Conservation (phyloP, 441 rosid species). For the Euphorbia schlechtendalii region DNA sequence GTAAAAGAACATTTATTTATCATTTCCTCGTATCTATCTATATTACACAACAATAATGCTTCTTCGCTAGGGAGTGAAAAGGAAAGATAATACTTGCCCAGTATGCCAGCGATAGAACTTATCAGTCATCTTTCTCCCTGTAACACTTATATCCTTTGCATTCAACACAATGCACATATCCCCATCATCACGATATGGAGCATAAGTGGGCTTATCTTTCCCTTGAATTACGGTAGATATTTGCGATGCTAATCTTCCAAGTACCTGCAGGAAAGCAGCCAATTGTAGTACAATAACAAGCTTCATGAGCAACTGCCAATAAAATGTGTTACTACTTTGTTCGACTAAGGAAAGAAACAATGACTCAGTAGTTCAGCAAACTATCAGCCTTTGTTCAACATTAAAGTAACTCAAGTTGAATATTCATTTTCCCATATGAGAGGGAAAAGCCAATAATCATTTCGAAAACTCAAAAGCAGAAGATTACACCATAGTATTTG, state of each 20-base stretch:
- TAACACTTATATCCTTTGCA: conserved; percentile 81
- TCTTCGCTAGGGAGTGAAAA: conserved; percentile 3
- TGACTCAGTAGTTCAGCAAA: background rate
- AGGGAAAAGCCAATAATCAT: background rate
- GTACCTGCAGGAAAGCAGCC: conserved; percentile 43
- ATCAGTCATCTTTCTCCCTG: conserved; percentile 93
- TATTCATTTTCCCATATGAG: conserved; percentile 4
- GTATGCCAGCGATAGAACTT: conserved; percentile 95
- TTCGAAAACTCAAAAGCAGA: background rate
- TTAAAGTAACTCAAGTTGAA: background rate
- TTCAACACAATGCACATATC: conserved; percentile 96
- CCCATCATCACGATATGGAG: conserved; percentile 92
- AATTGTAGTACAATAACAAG: conserved; percentile 1
- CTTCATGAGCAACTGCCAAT: background rate
- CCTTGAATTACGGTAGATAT: conserved; percentile 90
- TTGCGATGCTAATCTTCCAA: conserved; percentile 95
- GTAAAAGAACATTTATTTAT: background rate
- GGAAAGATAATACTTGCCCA: conserved; percentile 50
- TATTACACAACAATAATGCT: background rate
- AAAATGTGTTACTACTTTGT: background rate
- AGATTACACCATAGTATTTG: background rate
- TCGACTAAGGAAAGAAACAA: background rate
- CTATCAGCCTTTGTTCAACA: background rate
- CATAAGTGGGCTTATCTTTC: conserved; percentile 92
- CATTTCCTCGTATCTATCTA: background rate